Conservation (phyloP, 345 rosid species). For the Acer yangbiense region DNA sequence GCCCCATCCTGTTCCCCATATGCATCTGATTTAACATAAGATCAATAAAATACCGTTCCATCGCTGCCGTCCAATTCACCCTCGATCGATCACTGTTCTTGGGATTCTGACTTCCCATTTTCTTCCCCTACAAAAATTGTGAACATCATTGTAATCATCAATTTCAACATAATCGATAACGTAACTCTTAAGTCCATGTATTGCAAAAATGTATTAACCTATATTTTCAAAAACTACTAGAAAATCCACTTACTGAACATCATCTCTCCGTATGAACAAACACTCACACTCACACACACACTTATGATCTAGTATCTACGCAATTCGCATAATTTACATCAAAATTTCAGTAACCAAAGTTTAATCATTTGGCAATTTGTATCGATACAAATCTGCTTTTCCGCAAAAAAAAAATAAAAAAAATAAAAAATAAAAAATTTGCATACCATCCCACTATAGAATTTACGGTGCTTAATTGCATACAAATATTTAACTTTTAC, state of each 20-base stretch:
- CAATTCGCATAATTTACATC: not conserved
- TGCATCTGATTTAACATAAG: constrained; percentile 45
- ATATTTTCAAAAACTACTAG: not conserved
- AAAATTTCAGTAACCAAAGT: too few species aligned
- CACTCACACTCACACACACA: not conserved
- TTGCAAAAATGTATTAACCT: not conserved
- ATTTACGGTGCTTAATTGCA: not conserved
- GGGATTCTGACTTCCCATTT: constrained; percentile 35
- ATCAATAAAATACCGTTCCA: constrained; percentile 41
- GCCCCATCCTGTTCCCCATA: constrained; percentile 44
- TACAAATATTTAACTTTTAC: not conserved
- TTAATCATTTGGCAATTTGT: too few species aligned
- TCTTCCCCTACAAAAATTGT: constrained; percentile 4
- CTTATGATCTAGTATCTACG: not conserved
- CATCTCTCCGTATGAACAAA: not conserved
- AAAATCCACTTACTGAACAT: not conserved
- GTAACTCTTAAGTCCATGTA: not conserved
- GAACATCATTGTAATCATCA: not conserved
- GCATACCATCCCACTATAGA: not conserved
- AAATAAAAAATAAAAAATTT: too few species aligned
- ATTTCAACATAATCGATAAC: not conserved
- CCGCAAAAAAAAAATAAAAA: too few species aligned
- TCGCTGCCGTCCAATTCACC: constrained; percentile 26
- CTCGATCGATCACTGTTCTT: constrained; percentile 22
- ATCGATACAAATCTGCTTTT: too few species aligned